A percentile compares a stretch with the other conserved stretches of the same genome.
Evolutionary conservation across 2,329 filamentous ascomycete species (phyloP).

Genomic region (Apiospora malaysiana): DNA sequence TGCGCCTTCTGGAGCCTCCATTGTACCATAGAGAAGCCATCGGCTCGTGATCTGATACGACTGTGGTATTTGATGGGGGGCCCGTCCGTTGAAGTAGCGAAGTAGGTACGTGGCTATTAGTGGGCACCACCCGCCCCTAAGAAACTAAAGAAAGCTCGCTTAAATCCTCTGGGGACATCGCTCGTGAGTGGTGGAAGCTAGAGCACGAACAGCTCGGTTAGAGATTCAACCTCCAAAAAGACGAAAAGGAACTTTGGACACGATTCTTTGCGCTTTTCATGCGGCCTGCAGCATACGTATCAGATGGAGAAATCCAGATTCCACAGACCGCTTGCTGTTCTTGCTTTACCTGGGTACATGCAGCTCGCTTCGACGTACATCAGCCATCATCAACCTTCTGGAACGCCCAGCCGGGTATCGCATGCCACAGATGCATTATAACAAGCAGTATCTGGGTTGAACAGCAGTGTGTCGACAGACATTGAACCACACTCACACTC

Average conservation of each 20-base stretch:
- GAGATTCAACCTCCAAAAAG: background rate
- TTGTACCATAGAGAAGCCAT: background rate
- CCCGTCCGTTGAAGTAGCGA: too few relatives aligned
- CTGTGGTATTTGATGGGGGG: background rate
- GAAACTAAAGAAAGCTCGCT: background rate
- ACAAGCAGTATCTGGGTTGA: background rate
- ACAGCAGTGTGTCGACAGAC: background rate
- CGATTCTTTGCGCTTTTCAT: too few relatives aligned
- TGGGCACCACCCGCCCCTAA: background rate
- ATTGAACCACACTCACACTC: too few relatives aligned
- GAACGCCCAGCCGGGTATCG: background rate
- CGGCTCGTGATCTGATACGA: too few relatives aligned
- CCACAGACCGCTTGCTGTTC: background rate
- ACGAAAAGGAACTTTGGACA: background rate
- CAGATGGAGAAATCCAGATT: too few relatives aligned
- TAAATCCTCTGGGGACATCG: background rate
- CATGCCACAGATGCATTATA: background rate
- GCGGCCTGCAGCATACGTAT: too few relatives aligned
- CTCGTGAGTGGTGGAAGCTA: too few relatives aligned
- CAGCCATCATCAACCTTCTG: too few relatives aligned
- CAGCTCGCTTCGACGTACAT: background rate
- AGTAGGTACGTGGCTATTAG: conserved; percentile 5
- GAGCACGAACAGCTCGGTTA: too few relatives aligned
- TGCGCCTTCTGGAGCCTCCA: background rate
- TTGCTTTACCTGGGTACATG: too few relatives aligned